These are phyloP conservation scores for Penicillium nucicola DNA, from an alignment of 495 filamentous ascomycete genomes.

Conservation along the genomic window DNA sequence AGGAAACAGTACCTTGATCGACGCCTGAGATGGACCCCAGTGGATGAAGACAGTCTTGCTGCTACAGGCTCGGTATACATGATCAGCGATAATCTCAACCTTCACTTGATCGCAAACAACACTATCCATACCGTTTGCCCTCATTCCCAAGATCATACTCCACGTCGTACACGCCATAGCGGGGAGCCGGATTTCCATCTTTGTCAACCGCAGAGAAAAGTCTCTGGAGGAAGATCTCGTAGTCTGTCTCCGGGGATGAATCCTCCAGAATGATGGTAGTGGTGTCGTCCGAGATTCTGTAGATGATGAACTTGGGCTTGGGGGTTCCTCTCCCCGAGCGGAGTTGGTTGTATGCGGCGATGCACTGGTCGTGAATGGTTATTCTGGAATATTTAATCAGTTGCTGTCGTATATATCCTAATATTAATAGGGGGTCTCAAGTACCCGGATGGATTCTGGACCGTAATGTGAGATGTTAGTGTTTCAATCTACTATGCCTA, in stretches of 20 bases:
- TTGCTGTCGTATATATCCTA: background rate
- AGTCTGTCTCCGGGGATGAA: constrained; percentile 53
- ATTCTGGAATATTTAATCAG: constrained; percentile 48
- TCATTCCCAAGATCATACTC: constrained; percentile 71
- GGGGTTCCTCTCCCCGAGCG: constrained; percentile 59
- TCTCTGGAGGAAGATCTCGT: constrained; percentile 66
- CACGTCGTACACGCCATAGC: constrained; percentile 83
- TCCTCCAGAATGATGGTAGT: constrained; percentile 72
- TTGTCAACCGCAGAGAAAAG: constrained; percentile 60
- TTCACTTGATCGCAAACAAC: too few species aligned
- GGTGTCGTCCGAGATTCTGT: constrained; percentile 80
- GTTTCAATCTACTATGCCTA: background rate
- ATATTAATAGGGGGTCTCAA: background rate
- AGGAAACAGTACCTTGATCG: background rate
- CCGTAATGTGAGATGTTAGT: background rate
- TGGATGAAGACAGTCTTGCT: constrained; percentile 82
- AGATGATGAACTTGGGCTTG: constrained; percentile 79
- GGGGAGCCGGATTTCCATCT: constrained; percentile 58
- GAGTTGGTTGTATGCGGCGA: constrained; percentile 73
- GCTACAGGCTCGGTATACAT: constrained; percentile 33
- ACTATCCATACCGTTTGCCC: constrained; percentile 57
- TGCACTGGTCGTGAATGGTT: constrained; percentile 64
- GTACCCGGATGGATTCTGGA: background rate
- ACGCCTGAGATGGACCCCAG: constrained; percentile 48
- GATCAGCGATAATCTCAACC: too few species aligned